phyloP scores from a whole-genome alignment of 2,329 filamentous ascomycete genomes.

The Nemania sp. region DNA sequence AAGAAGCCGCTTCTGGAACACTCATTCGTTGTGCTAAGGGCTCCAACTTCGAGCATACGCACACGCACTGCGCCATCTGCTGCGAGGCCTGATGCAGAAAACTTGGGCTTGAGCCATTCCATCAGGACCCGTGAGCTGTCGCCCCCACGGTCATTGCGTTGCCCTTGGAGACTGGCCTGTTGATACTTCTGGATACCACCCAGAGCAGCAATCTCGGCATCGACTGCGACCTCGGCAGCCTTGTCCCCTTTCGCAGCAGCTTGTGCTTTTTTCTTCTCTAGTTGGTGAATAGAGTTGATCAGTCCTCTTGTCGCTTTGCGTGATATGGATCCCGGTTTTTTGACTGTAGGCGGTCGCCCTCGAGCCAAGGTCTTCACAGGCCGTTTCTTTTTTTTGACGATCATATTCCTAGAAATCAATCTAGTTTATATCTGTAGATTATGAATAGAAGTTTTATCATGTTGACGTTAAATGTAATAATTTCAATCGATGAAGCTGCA shows the following conservation, averaged over 20 bases:
- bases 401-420: conserved; percentile 54
- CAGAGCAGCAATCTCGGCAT: conserved; percentile 66
- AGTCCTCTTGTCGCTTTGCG: conserved; percentile 72
- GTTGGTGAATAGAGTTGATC: conserved; percentile 74
- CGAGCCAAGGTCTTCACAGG: conserved; percentile 60
- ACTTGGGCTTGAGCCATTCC: conserved; percentile 66
- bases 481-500: neutral
- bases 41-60: conserved; percentile 87
- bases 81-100: conserved; percentile 44
- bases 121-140: conserved; percentile 74
- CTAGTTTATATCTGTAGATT: neutral
- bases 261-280: conserved; percentile 71
- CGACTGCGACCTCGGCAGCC: conserved; percentile 58
- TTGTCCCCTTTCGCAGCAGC: conserved; percentile 67
- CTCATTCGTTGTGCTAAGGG: conserved; percentile 84
- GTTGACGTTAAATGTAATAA: neutral
- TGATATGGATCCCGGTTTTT: conserved; percentile 68
- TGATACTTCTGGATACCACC: conserved; percentile 75
- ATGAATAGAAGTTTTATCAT: neutral
- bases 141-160: conserved; percentile 73
- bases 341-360: conserved; percentile 68
- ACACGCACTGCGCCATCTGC: conserved; percentile 54
- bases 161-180: conserved; percentile 75
- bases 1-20: conserved; percentile 80
- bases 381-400: conserved; percentile 61